Evolutionary conservation across 169 alveolate genomes (phyloP), one percentile per base, ranked within the genome.

Genomic region (Blepharisma undulans): DNA sequence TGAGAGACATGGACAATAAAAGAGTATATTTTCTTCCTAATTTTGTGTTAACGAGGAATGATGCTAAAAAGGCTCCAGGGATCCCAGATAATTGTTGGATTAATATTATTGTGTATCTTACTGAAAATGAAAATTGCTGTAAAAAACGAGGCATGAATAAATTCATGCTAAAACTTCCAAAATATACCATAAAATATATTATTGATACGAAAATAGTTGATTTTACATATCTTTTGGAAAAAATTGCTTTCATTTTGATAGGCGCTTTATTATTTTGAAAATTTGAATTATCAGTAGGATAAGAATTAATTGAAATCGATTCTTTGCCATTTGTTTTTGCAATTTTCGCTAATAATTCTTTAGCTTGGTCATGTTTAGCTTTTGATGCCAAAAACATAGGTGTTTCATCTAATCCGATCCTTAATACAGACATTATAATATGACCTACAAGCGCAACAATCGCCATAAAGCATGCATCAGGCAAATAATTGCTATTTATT

Each of bases 131-230:
- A 79, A 27, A 30, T 22, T 79, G 29, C 18, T 84, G 32, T 32
- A 84, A 60, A n/a, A 84, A 60, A 10, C 60, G 77, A 5, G 89
- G 89, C 89, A 84, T 84, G 34, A 84, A 84, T 19, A 66, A 86
- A 66, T 61, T 30, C 22, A 86, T 22, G 7, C 84, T 22, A n/a
- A 21, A 27, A 72, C 32, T 25, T n/a, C 84, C 76, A 72, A 71
- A 66, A 32, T 72, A 25, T 25, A 36, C 84, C 33, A 86, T 25
- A 86, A 86, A 27, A 34, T 71, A 86, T 12, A 25, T 27, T 27
- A 22, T n/a, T 29, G 84, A 22, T 21, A 86, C 29, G 7, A 61
- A 32, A 29, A 86, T 34, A 10, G 84, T 71, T 48, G 66, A 48
- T 48, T 48, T 48, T 48, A 48, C 66, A 5, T 48, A 48, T 48